A percentile compares a stretch with the other conserved stretches of the same genome.
These are phyloP conservation scores for Multifurca ochricompacta DNA, from an alignment of 768 basidiomycete genomes.

Conservation along the genomic window DNA sequence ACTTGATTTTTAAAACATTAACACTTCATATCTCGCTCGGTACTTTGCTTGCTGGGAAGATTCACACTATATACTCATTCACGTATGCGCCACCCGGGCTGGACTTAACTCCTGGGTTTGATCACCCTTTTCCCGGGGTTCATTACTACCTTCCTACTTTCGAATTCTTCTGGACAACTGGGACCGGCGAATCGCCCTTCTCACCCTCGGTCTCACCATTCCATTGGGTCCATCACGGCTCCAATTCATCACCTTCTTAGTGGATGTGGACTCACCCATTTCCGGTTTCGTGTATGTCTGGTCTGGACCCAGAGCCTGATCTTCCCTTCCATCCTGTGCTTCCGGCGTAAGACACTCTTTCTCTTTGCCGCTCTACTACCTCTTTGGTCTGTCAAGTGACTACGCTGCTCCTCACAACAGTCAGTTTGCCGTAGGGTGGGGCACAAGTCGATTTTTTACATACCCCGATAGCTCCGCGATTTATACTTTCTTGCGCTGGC, in stretches of 20 bases:
- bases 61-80: conserved; percentile 10
- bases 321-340: conserved; percentile 1
- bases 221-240: conserved; percentile 8
- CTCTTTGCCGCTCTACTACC: conserved; percentile 13
- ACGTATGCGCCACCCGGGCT: conserved; percentile 6
- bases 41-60: conserved; percentile 16
- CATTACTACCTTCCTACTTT: conserved; percentile 9
- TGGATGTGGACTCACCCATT: background rate
- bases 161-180: conserved; percentile 18
- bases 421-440: conserved; percentile 3
- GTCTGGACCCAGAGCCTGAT: background rate
- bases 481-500: background rate
- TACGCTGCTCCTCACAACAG: background rate
- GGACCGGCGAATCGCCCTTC: conserved; percentile 16
- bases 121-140: conserved; percentile 15
- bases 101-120: background rate
- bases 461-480: conserved; percentile 17
- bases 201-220: conserved; percentile 9
- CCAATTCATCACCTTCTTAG: conserved; percentile 5
- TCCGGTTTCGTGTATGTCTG: background rate
- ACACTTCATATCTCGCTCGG: conserved; percentile 18
- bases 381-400: conserved; percentile 1
- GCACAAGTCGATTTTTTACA: background rate
- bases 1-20: conserved; percentile 5
- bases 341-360: background rate